Percentiles rank a stretch among this genome's conserved stretches.
Evolutionary conservation across 1,139 yeast species (phyloP).

Genomic region (Magnusiomyces fungicola): DNA sequence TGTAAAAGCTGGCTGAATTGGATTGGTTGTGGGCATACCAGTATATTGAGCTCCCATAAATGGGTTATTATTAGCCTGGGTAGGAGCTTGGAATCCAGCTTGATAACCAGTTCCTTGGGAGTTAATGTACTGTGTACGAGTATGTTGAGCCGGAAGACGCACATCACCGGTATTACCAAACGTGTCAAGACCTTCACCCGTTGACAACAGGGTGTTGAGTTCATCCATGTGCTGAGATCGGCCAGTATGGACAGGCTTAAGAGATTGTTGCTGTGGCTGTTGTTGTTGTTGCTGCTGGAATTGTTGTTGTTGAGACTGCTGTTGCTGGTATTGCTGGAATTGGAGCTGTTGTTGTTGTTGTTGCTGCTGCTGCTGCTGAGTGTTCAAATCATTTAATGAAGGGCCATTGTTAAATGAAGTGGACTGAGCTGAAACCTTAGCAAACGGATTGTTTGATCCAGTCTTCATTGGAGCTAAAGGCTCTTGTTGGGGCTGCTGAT

Average conservation of each 20-base stretch:
- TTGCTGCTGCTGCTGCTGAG: slow-evolving; percentile 30
- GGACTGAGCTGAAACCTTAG: slow-evolving; percentile 36
- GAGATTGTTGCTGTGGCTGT: slow-evolving; percentile 29
- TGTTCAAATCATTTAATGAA: slow-evolving; percentile 25
- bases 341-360: slow-evolving; percentile 30
- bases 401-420: slow-evolving; percentile 15
- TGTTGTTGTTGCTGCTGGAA: slow-evolving; percentile 28
- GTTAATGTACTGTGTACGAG: slow-evolving; percentile 73
- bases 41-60: slow-evolving; percentile 69
- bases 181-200: slow-evolving; percentile 90
- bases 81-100: not conserved
- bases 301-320: slow-evolving; percentile 16
- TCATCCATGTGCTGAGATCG: slow-evolving; percentile 48
- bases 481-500: slow-evolving; percentile 34
- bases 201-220: slow-evolving; percentile 68
- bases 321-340: slow-evolving; percentile 31
- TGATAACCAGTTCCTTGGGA: slow-evolving; percentile 73
- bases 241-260: slow-evolving; percentile 18
- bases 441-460: slow-evolving; percentile 89
- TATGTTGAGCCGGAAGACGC: slow-evolving; percentile 90
- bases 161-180: slow-evolving; percentile 90
- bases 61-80: slow-evolving; percentile 37
- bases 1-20: slow-evolving; percentile 60
- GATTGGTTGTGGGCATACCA: slow-evolving; percentile 56
- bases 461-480: slow-evolving; percentile 56